Conservation (phyloP, 2,329 filamentous ascomycete genomes). For the Fusarium drepaniforme region DNA sequence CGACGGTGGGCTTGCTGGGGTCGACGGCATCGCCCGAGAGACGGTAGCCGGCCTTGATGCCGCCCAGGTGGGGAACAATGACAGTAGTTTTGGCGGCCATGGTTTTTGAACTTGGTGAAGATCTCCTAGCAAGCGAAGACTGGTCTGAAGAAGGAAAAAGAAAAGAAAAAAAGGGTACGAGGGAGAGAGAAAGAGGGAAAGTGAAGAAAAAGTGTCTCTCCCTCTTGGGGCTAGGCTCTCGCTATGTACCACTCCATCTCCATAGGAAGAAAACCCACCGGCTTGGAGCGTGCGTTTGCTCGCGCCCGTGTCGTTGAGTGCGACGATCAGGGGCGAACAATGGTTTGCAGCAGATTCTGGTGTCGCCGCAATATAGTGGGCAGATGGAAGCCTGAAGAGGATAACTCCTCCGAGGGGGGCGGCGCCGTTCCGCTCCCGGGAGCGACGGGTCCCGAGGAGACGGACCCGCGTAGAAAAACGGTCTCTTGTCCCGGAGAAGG, state of each 20-base stretch:
- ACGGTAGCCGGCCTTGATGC: constrained; percentile 60
- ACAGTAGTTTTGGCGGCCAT: constrained; percentile 58
- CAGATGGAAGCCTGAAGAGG: constrained; percentile 20
- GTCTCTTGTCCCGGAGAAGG: neutral
- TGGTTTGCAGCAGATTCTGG: neutral
- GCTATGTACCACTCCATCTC: constrained; percentile 19
- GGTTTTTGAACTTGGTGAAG: constrained; percentile 7
- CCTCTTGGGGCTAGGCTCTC: constrained; percentile 5
- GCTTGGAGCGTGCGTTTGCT: neutral
- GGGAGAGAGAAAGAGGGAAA: neutral
- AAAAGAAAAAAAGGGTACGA: neutral
- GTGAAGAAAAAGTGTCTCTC: neutral
- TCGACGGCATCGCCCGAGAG: constrained; percentile 58
- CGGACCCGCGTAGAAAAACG: neutral
- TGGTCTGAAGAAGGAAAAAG: neutral
- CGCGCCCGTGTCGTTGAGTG: neutral
- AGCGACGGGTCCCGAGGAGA: neutral
- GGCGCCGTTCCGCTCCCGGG: constrained; percentile 26
- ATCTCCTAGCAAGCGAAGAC: neutral
- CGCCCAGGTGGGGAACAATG: constrained; percentile 60
- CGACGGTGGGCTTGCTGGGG: constrained; percentile 61
- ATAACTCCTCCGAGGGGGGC: constrained; percentile 18
- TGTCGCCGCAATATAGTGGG: constrained; percentile 5
- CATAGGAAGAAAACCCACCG: neutral
- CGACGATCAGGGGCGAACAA: constrained; percentile 14